Conservation (phyloP, 805 yeast species). For the Isabelozyma heimii region DNA sequence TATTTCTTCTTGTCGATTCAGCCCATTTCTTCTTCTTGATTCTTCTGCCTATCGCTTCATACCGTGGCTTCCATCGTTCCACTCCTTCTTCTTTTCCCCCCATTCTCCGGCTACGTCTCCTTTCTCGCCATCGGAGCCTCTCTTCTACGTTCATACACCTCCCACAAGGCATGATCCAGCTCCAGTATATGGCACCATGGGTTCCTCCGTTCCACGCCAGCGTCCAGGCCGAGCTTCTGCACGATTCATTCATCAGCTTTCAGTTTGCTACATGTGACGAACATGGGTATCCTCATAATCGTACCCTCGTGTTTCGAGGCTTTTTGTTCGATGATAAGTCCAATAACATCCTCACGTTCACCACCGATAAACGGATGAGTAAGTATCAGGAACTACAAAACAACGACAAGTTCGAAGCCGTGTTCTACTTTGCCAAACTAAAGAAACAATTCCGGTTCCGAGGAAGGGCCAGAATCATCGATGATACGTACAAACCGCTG, state of each 20-base stretch:
- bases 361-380: slow-evolving; percentile 69
- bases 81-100: too few relatives aligned
- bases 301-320: slow-evolving; percentile 73
- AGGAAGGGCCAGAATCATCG: slow-evolving; percentile 56
- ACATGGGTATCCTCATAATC: slow-evolving; percentile 54
- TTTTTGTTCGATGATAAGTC: slow-evolving; percentile 68
- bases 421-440: slow-evolving; percentile 63
- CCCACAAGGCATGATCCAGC: slow-evolving; percentile 18
- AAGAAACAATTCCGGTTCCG: slow-evolving; percentile 71
- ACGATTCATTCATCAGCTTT: slow-evolving; percentile 55
- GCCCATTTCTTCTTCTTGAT: too few relatives aligned
- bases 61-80: too few relatives aligned
- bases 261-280: slow-evolving; percentile 66
- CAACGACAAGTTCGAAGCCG: slow-evolving; percentile 67
- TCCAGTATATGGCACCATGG: slow-evolving; percentile 64
- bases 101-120: too few relatives aligned
- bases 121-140: too few relatives aligned
- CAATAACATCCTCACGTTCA: slow-evolving; percentile 64
- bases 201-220: slow-evolving; percentile 62
- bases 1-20: background rate
- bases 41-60: too few relatives aligned
- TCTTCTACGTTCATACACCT: too few relatives aligned
- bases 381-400: slow-evolving; percentile 53
- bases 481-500: slow-evolving; percentile 26
- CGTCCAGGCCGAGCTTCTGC: slow-evolving; percentile 40